Conservation (phyloP, 2,329 filamentous ascomycete genomes). For the Zarea fungicola region DNA sequence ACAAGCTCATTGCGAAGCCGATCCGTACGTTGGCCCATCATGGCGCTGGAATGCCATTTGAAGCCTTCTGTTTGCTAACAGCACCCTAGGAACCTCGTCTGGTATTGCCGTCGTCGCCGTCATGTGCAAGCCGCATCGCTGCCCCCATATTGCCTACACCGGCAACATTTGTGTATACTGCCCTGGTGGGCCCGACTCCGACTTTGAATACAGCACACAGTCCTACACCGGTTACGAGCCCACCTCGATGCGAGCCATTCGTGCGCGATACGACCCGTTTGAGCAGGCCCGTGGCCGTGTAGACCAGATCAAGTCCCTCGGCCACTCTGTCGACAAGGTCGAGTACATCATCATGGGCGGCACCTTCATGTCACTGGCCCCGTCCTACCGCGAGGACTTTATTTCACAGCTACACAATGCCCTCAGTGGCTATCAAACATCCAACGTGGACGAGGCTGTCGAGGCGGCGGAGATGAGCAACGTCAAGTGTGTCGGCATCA, state of each 20-base stretch:
- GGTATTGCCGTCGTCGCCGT: conserved; percentile 97
- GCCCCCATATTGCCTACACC: conserved; percentile 96
- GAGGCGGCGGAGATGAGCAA: conserved; percentile 93
- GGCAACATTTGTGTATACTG: conserved; percentile 99
- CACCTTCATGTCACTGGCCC: conserved; percentile 94
- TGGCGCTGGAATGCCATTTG: neutral
- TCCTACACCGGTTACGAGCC: conserved; percentile 98
- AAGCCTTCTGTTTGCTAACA: neutral
- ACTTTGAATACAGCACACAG: conserved; percentile 98
- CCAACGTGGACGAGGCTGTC: conserved; percentile 92
- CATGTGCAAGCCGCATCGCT: conserved; percentile 98
- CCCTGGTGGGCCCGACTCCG: conserved; percentile 92
- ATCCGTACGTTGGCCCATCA: conserved; percentile 54
- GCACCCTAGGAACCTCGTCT: conserved; percentile 73
- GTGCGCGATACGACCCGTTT: conserved; percentile 94
- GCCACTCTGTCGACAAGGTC: conserved; percentile 97
- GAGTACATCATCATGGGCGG: conserved; percentile 99
- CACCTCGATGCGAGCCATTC: conserved; percentile 96
- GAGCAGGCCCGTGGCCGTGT: conserved; percentile 94
- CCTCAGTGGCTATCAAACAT: conserved; percentile 89
- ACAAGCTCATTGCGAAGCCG: conserved; percentile 93
- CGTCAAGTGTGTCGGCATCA: conserved; percentile 96
- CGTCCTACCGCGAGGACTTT: conserved; percentile 86
- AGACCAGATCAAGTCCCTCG: conserved; percentile 91
- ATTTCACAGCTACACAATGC: conserved; percentile 96